Conservation (phyloP, 2,329 filamentous ascomycete genomes). For the Cercospora sp. region DNA sequence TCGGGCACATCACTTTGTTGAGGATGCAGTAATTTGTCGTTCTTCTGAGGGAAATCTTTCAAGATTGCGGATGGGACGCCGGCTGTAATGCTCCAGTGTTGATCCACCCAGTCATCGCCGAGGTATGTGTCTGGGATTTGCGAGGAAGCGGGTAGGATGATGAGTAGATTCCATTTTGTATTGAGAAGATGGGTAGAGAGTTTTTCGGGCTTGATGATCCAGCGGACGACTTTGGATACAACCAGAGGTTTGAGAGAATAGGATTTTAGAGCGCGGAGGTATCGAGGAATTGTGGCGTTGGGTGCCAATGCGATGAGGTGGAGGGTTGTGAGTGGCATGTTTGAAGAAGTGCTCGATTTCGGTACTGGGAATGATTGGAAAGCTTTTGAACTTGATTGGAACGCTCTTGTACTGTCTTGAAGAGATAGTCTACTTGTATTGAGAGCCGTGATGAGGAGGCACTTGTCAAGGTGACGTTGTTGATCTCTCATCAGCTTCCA, state of each 20-base stretch:
- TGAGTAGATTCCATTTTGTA: constrained; percentile 51
- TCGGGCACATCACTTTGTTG: constrained; percentile 37
- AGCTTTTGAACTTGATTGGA: too few species aligned
- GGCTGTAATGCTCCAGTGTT: constrained; percentile 38
- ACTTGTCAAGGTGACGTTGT: neutral
- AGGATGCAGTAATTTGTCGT: constrained; percentile 42
- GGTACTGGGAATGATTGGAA: neutral
- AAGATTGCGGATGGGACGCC: constrained; percentile 50
- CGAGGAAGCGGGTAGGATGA: constrained; percentile 43
- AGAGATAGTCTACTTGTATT: too few species aligned
- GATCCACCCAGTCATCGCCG: constrained; percentile 29
- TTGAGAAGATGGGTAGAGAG: constrained; percentile 48
- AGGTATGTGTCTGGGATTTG: constrained; percentile 30
- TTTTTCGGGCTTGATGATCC: constrained; percentile 51
- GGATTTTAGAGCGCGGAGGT: constrained; percentile 43
- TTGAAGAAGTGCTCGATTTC: neutral
- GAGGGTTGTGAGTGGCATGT: constrained; percentile 53
- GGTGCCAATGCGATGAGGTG: constrained; percentile 47
- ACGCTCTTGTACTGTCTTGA: too few species aligned
- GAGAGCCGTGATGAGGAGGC: neutral
- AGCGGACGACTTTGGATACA: constrained; percentile 47
- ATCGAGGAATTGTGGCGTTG: constrained; percentile 39
- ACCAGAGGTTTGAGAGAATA: constrained; percentile 45
- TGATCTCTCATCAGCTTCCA: neutral
- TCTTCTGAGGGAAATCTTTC: constrained; percentile 43